These are phyloP conservation scores for Cryptosporidium baileyi DNA, from an alignment of 169 alveolate species.

Conservation along the genomic window DNA sequence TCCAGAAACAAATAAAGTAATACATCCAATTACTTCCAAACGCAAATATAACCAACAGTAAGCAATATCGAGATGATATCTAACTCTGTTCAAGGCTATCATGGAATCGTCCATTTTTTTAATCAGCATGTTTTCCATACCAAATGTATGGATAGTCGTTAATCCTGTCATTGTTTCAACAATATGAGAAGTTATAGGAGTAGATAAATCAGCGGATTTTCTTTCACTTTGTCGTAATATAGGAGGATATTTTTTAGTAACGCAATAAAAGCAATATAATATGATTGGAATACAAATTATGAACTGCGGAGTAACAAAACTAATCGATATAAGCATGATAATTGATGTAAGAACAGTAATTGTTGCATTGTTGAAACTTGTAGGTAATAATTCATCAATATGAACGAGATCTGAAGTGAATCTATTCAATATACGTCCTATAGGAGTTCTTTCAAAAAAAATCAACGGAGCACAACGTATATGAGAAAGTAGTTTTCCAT, in stretches of 20 bases:
- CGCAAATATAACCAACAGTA: slow-evolving; percentile 50
- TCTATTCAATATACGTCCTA: slow-evolving; percentile 82
- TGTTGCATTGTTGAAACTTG: slow-evolving; percentile 19
- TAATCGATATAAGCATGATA: slow-evolving; percentile 18
- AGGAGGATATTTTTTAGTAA: slow-evolving; percentile 49
- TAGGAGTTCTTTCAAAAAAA: slow-evolving; percentile 83
- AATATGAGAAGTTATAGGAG: slow-evolving; percentile 59
- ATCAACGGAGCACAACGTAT: slow-evolving; percentile 71
- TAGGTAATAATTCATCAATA: slow-evolving; percentile 71
- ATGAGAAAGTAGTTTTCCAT: slow-evolving; percentile 23
- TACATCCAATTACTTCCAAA: slow-evolving; percentile 52
- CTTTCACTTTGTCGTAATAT: slow-evolving; percentile 56
- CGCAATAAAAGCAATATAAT: slow-evolving; percentile 37
- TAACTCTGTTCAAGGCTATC: slow-evolving; percentile 1
- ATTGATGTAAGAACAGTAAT: slow-evolving; percentile 24
- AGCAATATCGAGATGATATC: slow-evolving; percentile 57
- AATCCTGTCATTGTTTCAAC: slow-evolving; percentile 53
- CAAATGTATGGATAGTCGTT: slow-evolving; percentile 52
- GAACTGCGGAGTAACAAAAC: slow-evolving; percentile 50
- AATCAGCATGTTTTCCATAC: slow-evolving; percentile 12
- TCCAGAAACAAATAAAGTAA: slow-evolving; percentile 17
- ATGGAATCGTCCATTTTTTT: slow-evolving; percentile 16
- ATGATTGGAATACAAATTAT: slow-evolving; percentile 54
- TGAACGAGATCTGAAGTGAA: slow-evolving; percentile 77
- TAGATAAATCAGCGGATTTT: slow-evolving; percentile 30